Percentiles rank a stretch among this genome's conserved stretches.
Evolutionary conservation across 345 rosid species (phyloP).

Genomic region (Gossypium turneri): DNA sequence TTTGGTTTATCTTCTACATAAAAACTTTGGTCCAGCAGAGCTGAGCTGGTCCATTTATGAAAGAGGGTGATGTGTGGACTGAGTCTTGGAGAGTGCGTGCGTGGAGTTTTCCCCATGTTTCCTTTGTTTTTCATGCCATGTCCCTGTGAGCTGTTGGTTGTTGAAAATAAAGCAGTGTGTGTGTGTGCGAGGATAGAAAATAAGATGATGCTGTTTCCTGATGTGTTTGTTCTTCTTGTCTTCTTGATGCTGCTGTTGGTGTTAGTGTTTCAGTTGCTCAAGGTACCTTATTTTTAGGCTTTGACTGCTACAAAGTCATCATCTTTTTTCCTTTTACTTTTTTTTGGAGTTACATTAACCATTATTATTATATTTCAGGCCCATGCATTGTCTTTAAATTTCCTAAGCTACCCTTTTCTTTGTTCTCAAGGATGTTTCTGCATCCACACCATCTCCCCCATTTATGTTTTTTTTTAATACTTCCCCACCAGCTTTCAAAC

Average conservation of each 20-base stretch:
- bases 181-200: slow-evolving; percentile 5
- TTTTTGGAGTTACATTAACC: background rate
- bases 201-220: slow-evolving; percentile 34
- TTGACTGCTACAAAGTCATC: background rate
- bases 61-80: slow-evolving; percentile 19
- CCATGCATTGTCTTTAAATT: background rate
- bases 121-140: slow-evolving; percentile 6
- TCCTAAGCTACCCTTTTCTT: slow-evolving; percentile 17
- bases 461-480: no score
- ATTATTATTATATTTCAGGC: background rate
- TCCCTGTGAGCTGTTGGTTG: slow-evolving; percentile 2
- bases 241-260: slow-evolving; percentile 14
- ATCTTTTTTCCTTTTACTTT: background rate
- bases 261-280: slow-evolving; percentile 21
- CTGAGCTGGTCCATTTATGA: slow-evolving; percentile 51
- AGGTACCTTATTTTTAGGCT: slow-evolving; percentile 28
- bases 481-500: background rate
- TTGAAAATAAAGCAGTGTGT: slow-evolving; percentile 9
- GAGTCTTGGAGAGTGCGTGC: slow-evolving; percentile 7
- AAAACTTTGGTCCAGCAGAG: slow-evolving; percentile 44
- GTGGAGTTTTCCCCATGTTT: slow-evolving; percentile 28
- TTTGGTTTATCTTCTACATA: slow-evolving; percentile 14
- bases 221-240: slow-evolving; percentile 8
- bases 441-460: no score
- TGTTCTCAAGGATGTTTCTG: slow-evolving; percentile 7